Conservation (phyloP, 164 flowering plant genomes). For the Santalum album region DNA sequence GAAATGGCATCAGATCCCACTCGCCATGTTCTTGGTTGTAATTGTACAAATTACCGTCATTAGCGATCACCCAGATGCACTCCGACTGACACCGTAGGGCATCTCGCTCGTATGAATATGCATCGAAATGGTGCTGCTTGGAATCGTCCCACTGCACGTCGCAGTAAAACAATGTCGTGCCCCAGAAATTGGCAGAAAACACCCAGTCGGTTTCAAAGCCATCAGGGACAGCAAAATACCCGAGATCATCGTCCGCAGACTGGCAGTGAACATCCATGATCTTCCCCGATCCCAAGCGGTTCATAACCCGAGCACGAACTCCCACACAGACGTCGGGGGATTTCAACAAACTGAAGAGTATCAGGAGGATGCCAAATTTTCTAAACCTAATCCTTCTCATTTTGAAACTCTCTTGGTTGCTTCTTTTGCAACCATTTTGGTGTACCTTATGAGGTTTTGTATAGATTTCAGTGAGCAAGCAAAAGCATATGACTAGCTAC, state of each 20-base stretch:
- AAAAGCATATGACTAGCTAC: conserved; percentile 5
- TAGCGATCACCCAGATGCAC: conserved; percentile 14
- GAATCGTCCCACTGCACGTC: conserved; percentile 12
- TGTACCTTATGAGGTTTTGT: not conserved
- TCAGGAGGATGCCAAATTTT: not conserved
- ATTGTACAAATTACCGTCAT: conserved; percentile 10
- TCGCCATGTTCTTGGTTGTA: conserved; percentile 3
- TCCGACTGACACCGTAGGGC: conserved; percentile 3
- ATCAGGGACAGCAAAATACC: conserved; percentile 1
- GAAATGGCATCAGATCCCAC: conserved; percentile 11
- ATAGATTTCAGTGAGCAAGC: not conserved
- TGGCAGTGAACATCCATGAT: conserved; percentile 16
- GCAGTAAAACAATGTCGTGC: conserved; percentile 18
- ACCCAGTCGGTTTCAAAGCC: conserved; percentile 11
- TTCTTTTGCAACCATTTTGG: not conserved
- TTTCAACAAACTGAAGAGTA: not conserved
- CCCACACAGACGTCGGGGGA: not conserved
- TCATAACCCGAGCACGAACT: conserved; percentile 10
- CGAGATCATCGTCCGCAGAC: conserved; percentile 18
- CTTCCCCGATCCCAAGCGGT: conserved; percentile 10
- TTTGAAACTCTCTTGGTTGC: not conserved
- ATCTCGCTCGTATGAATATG: conserved; percentile 7
- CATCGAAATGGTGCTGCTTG: conserved; percentile 16
- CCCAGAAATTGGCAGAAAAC: conserved; percentile 12
- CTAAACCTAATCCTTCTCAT: not conserved